phyloP scores from a whole-genome alignment of 106 monocot species.

The Posidonia australis region DNA sequence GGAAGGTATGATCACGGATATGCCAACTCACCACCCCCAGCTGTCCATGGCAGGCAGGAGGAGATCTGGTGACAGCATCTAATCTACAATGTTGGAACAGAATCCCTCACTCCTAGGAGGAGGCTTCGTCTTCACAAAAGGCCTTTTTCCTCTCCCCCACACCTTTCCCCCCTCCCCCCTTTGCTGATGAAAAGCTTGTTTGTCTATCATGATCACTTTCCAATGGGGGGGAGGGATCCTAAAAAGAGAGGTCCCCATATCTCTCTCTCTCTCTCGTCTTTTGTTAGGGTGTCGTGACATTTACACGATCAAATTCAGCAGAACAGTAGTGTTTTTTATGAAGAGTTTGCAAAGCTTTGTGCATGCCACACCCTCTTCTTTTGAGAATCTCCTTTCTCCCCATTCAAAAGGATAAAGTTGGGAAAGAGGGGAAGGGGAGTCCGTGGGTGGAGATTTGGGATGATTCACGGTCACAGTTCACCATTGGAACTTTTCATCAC shows the following conservation, averaged over 20 bases:
- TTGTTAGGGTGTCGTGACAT: neutral
- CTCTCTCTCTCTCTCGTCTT: neutral
- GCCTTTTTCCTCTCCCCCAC: neutral
- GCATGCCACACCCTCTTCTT: no score
- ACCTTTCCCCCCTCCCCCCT: neutral
- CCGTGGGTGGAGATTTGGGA: no score
- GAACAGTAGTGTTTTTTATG: no score
- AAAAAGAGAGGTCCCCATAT: slow-evolving; percentile 2
- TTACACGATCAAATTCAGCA: no score
- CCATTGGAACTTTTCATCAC: no score
- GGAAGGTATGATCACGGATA: neutral
- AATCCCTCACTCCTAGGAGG: slow-evolving; percentile 1
- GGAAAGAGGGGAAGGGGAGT: no score
- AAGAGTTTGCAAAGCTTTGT: no score
- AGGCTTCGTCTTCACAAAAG: slow-evolving; percentile 2
- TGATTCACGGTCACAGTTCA: no score
- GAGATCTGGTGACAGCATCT: slow-evolving; percentile 8
- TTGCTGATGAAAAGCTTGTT: slow-evolving; percentile 1
- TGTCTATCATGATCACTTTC: neutral
- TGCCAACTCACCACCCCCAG: neutral
- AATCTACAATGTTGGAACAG: slow-evolving; percentile 7
- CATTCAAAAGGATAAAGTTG: no score
- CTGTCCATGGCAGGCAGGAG: neutral
- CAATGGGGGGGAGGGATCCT: slow-evolving; percentile 2
- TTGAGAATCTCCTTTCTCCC: no score